phyloP scores from a whole-genome alignment of 2,329 filamentous ascomycete genomes.

The Pseudopithomyces maydicus region DNA sequence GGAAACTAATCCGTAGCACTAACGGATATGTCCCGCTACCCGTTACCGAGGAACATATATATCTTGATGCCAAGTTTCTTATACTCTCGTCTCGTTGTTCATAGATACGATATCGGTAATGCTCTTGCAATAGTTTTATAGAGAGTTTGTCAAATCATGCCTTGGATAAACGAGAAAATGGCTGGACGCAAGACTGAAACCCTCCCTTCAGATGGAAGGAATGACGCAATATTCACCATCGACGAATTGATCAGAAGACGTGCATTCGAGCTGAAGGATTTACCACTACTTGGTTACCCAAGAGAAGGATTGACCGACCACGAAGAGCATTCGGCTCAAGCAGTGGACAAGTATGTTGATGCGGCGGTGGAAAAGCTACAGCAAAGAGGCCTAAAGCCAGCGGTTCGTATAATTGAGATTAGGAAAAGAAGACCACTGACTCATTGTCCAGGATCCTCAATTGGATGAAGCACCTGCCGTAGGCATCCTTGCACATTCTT shows the following conservation, averaged over 20 bases:
- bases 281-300: constrained; percentile 29
- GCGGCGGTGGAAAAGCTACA: constrained; percentile 26
- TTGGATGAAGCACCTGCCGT: constrained; percentile 39
- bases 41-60: too few relatives aligned
- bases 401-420: constrained; percentile 14
- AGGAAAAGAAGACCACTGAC: constrained; percentile 1
- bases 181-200: constrained; percentile 9
- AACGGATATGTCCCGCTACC: too few relatives aligned
- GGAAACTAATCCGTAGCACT: too few relatives aligned
- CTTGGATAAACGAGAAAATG: constrained; percentile 13
- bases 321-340: constrained; percentile 30
- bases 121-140: too few relatives aligned
- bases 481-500: constrained; percentile 58
- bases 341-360: constrained; percentile 31
- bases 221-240: constrained; percentile 25
- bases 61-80: too few relatives aligned
- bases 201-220: constrained; percentile 3
- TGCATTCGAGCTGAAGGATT: constrained; percentile 20
- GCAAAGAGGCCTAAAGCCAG: constrained; percentile 24
- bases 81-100: too few relatives aligned
- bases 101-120: too few relatives aligned
- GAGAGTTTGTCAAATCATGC: constrained; percentile 12
- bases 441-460: constrained; percentile 16
- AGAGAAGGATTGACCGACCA: constrained; percentile 27
- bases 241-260: constrained; percentile 31